A percentile compares a stretch with the other conserved stretches of the same genome.
Conservation (phyloP, 1,284 basidiomycete genomes). For the Laetiporus sulphureus region DNA sequence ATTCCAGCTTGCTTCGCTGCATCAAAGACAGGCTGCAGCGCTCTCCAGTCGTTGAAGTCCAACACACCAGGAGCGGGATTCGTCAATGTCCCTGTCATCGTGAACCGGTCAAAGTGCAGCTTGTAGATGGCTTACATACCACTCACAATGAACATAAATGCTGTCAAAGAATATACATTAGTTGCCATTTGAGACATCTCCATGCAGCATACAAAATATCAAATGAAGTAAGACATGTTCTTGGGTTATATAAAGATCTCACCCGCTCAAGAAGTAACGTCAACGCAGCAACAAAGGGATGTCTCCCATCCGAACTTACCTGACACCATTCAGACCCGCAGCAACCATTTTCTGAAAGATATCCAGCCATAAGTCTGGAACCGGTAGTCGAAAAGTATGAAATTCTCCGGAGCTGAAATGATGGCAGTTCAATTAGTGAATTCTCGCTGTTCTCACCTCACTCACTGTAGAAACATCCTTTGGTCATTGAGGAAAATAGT, state of each 20-base stretch:
- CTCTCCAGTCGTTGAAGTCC: conserved; percentile 65
- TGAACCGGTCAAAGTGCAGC: background rate
- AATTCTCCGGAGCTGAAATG: conserved; percentile 60
- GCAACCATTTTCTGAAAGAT: conserved; percentile 79
- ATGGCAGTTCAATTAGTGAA: background rate
- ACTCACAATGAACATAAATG: conserved; percentile 59
- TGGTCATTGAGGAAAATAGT: conserved; percentile 24
- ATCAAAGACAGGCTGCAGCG: conserved; percentile 55
- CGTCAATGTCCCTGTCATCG: conserved; percentile 50
- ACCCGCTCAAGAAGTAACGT: background rate
- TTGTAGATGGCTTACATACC: background rate
- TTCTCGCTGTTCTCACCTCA: conserved; percentile 1
- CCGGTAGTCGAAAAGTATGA: conserved; percentile 77
- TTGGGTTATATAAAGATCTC: too few species aligned
- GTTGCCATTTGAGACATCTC: too few species aligned
- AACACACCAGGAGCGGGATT: conserved; percentile 72
- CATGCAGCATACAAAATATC: too few species aligned
- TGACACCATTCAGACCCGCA: conserved; percentile 70
- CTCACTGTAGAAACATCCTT: conserved; percentile 43
- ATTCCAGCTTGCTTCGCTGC: conserved; percentile 38
- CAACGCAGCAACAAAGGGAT: background rate
- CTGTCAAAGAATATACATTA: conserved; percentile 24
- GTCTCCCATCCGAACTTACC: conserved; percentile 11
- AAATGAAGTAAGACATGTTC: too few species aligned
- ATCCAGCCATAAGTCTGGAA: conserved; percentile 75